Evolutionary conservation across 2,329 filamentous ascomycete species (phyloP).

Genomic region (Paraphoma sp.): DNA sequence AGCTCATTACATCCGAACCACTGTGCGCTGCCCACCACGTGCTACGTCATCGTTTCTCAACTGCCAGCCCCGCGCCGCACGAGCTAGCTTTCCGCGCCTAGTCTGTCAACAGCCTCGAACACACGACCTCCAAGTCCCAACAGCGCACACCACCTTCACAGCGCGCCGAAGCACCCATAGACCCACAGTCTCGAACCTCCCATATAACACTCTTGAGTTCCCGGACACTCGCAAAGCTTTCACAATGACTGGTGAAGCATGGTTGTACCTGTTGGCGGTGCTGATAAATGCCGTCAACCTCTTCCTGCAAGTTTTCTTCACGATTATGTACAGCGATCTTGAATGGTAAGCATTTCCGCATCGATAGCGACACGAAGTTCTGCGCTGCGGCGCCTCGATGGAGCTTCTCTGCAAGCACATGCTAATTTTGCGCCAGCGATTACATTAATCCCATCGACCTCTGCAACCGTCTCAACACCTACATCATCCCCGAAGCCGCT

Average conservation of each 20-base stretch:
- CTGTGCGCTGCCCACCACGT: constrained; percentile 2
- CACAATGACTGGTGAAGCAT: constrained; percentile 95
- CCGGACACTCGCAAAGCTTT: constrained; percentile 31
- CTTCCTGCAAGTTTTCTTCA: constrained; percentile 99
- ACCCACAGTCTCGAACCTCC: constrained; percentile 15
- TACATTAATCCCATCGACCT: constrained; percentile 99
- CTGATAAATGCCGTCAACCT: constrained; percentile 99
- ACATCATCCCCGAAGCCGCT: constrained; percentile 97
- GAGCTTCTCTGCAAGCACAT: constrained; percentile 18
- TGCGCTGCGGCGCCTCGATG: not conserved
- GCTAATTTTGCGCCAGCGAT: constrained; percentile 68
- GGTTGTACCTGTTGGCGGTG: constrained; percentile 97
- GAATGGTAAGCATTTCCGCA: constrained; percentile 82
- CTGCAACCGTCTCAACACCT: constrained; percentile 99
- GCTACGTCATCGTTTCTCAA: constrained; percentile 31
- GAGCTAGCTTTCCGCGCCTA: constrained; percentile 44
- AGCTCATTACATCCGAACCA: constrained; percentile 7
- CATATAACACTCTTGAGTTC: constrained; percentile 16
- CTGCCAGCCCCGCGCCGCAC: constrained; percentile 36
- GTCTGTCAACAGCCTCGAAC: constrained; percentile 39
- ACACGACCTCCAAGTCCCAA: constrained; percentile 39
- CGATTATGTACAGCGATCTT: constrained; percentile 99
- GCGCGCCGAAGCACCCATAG: constrained; percentile 16
- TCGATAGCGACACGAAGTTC: not conserved
- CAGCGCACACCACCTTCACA: constrained; percentile 18